Evolutionary conservation across 805 yeast genomes (phyloP).

Genomic region (Starmerella gropengiesseri): DNA sequence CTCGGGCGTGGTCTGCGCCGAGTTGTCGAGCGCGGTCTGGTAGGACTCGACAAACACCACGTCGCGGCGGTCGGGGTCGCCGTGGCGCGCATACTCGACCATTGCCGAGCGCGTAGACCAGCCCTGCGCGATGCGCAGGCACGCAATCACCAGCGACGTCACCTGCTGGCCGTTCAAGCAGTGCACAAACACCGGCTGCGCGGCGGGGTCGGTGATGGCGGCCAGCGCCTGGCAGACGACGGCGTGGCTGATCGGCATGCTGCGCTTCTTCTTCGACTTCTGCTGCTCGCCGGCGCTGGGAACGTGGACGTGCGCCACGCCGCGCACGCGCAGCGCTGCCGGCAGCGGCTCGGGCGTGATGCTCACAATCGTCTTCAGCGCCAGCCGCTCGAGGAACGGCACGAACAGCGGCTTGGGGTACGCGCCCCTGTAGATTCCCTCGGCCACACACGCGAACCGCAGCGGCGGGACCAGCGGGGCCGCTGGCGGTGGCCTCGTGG

Average conservation of each 20-base stretch:
- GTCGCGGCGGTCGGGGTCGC: conserved; percentile 72
- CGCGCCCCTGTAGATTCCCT: conserved; percentile 68
- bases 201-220: conserved; percentile 45
- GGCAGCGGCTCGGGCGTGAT: conserved; percentile 66
- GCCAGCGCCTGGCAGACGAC: conserved; percentile 50
- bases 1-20: no score
- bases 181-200: conserved; percentile 69
- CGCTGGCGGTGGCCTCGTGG: background rate
- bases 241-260: conserved; percentile 61
- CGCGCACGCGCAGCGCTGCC: conserved; percentile 34
- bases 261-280: conserved; percentile 31
- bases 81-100: conserved; percentile 69
- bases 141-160: conserved; percentile 74
- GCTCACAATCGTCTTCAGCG: conserved; percentile 62
- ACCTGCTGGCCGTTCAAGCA: conserved; percentile 86
- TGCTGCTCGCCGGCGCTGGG: conserved; percentile 44
- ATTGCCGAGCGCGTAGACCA: conserved; percentile 87
- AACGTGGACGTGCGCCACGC: conserved; percentile 58
- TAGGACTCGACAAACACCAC: conserved; percentile 74
- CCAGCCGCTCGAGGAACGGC: conserved; percentile 53
- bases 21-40: no score
- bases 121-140: conserved; percentile 66
- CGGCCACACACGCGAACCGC: conserved; percentile 60
- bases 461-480: conserved; percentile 41
- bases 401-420: conserved; percentile 71